Conservation (phyloP, 768 basidiomycete genomes). For the Tulasnella sp. region DNA sequence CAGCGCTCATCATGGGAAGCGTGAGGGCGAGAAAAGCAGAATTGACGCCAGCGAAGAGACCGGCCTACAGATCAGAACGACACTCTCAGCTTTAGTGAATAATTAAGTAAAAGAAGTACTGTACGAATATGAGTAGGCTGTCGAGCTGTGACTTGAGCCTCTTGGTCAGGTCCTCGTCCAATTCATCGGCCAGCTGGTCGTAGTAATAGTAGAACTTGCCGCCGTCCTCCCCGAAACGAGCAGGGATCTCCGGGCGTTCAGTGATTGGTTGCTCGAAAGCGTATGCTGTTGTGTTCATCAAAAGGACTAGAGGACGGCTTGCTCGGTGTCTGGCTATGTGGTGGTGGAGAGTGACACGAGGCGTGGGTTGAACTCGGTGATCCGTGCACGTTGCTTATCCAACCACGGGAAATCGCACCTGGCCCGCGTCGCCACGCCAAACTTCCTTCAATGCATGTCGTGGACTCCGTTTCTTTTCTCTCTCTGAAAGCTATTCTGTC, state of each 20-base stretch:
- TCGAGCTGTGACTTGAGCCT: neutral
- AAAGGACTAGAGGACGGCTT: too few relatives aligned
- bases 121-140: neutral
- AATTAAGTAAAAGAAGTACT: too few relatives aligned
- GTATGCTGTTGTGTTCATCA: neutral
- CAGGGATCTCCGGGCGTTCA: neutral
- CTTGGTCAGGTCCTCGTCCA: neutral
- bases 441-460: too few relatives aligned
- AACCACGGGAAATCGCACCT: too few relatives aligned
- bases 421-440: too few relatives aligned
- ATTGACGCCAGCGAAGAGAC: slow-evolving; percentile 7
- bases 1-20: slow-evolving; percentile 1
- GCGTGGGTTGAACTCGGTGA: too few relatives aligned
- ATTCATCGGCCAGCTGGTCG: neutral
- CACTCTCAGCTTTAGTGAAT: too few relatives aligned
- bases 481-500: too few relatives aligned
- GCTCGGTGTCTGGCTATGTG: too few relatives aligned
- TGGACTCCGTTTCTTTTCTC: too few relatives aligned
- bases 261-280: neutral
- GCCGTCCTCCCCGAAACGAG: neutral
- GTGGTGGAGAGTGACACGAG: neutral
- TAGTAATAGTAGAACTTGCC: slow-evolving; percentile 5
- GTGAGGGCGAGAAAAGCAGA: neutral
- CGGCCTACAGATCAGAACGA: neutral
- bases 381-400: too few relatives aligned